Evolutionary conservation across 2,329 filamentous ascomycete species (phyloP).

Genomic region (Xylariaceae sp.): DNA sequence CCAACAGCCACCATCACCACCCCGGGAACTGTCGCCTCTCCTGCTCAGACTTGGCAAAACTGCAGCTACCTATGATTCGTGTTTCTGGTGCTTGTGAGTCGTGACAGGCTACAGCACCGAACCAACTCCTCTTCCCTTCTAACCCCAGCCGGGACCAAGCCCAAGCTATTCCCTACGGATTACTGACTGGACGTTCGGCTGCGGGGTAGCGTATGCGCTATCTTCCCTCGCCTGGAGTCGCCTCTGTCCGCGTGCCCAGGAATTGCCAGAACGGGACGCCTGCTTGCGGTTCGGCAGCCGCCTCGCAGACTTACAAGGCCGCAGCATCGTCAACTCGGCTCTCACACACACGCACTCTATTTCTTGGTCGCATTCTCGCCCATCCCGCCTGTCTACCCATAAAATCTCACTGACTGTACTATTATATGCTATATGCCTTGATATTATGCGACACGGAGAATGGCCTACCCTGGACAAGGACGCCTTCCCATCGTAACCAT

Average conservation of each 20-base stretch:
- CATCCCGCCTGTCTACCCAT: no score
- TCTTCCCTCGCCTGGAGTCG: background rate
- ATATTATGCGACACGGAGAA: background rate
- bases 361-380: no score
- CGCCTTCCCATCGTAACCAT: slow-evolving; percentile 6
- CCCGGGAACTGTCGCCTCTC: slow-evolving; percentile 4
- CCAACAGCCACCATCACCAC: slow-evolving; percentile 2
- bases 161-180: no score
- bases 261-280: slow-evolving; percentile 10
- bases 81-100: slow-evolving; percentile 6
- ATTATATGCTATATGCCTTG: background rate
- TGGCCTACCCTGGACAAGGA: slow-evolving; percentile 1
- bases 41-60: background rate
- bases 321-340: background rate
- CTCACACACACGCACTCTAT: no score
- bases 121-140: background rate
- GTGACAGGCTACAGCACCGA: slow-evolving; percentile 1
- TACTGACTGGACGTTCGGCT: background rate
- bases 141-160: no score
- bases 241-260: slow-evolving; percentile 3
- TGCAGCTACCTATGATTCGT: slow-evolving; percentile 17
- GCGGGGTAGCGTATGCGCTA: slow-evolving; percentile 14
- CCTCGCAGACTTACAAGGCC: slow-evolving; percentile 7
- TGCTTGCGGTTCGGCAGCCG: slow-evolving; percentile 12
- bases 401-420: no score